Conservation (phyloP, 495 filamentous ascomycete genomes). For the Penicillium bovifimosum region DNA sequence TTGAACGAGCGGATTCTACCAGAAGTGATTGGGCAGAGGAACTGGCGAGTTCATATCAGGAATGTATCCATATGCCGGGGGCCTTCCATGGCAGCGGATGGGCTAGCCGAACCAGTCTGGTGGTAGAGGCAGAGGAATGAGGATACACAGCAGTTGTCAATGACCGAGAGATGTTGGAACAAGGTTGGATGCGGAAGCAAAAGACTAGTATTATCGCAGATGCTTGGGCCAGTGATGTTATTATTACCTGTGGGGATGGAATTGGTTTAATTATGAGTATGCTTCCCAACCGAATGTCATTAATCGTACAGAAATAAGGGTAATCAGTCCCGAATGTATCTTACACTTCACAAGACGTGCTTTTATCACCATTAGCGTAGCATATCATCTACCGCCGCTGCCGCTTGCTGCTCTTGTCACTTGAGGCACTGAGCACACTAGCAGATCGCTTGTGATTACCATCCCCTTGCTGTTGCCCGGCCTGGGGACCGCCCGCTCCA, state of each 20-base stretch:
- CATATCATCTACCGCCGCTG: constrained; percentile 54
- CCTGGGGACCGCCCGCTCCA: background rate
- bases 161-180: background rate
- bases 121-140: constrained; percentile 7
- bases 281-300: constrained; percentile 20
- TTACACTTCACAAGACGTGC: background rate
- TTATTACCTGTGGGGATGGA: constrained; percentile 10
- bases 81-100: constrained; percentile 25
- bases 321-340: constrained; percentile 12
- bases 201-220: constrained; percentile 2
- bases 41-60: constrained; percentile 22
- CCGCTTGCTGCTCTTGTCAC: constrained; percentile 67
- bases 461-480: constrained; percentile 18
- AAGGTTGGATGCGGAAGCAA: background rate
- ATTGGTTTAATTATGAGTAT: constrained; percentile 13
- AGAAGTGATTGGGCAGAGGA: constrained; percentile 16
- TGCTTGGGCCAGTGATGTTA: background rate
- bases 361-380: constrained; percentile 4
- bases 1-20: constrained; percentile 11
- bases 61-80: constrained; percentile 28
- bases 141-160: background rate
- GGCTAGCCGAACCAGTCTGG: constrained; percentile 21
- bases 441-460: constrained; percentile 63
- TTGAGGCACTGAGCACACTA: constrained; percentile 63
- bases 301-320: constrained; percentile 38